These are phyloP conservation scores for Dactylellina leptospora DNA, from an alignment of 2,329 filamentous ascomycete species.

Conservation along the genomic window DNA sequence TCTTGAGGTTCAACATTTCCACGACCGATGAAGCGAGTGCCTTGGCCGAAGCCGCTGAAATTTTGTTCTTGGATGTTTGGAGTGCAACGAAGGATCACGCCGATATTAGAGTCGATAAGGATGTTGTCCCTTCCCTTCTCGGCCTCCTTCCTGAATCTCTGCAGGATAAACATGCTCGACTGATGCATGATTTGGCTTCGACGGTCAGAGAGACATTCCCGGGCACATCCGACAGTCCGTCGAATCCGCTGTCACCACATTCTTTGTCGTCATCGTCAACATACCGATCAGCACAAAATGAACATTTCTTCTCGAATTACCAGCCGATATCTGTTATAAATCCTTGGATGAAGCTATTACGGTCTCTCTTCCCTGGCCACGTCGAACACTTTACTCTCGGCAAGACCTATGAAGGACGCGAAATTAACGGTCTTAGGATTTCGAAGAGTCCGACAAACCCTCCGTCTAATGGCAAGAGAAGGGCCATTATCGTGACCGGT, in stretches of 20 bases:
- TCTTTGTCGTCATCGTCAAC: conserved; percentile 48
- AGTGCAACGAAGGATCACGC: conserved; percentile 81
- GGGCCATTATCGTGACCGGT: conserved; percentile 82
- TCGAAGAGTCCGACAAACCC: conserved; percentile 52
- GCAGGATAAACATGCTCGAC: conserved; percentile 73
- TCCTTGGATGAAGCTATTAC: conserved; percentile 90
- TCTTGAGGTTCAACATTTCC: conserved; percentile 84
- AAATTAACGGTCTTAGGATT: conserved; percentile 82
- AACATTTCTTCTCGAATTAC: conserved; percentile 88
- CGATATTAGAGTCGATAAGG: conserved; percentile 80
- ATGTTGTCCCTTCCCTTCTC: conserved; percentile 80
- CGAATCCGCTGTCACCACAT: conserved; percentile 56
- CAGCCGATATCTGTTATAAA: conserved; percentile 83
- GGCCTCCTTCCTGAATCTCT: conserved; percentile 79
- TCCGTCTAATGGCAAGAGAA: conserved; percentile 64
- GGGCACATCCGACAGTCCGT: conserved; percentile 57
- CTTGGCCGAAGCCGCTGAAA: conserved; percentile 75
- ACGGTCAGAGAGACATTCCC: conserved; percentile 81
- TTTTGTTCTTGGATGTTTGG: conserved; percentile 90
- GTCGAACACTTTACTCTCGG: conserved; percentile 79
- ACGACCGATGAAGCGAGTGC: conserved; percentile 73
- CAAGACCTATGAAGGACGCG: conserved; percentile 84
- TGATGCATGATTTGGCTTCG: conserved; percentile 82
- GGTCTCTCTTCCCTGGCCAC: conserved; percentile 87
- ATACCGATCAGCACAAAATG: conserved; percentile 57